A percentile compares a stretch with the other conserved stretches of the same genome.
These are phyloP conservation scores for Kappamyces sp. DNA, from an alignment of 192 early-diverging fungal genomes.

Conservation along the genomic window DNA sequence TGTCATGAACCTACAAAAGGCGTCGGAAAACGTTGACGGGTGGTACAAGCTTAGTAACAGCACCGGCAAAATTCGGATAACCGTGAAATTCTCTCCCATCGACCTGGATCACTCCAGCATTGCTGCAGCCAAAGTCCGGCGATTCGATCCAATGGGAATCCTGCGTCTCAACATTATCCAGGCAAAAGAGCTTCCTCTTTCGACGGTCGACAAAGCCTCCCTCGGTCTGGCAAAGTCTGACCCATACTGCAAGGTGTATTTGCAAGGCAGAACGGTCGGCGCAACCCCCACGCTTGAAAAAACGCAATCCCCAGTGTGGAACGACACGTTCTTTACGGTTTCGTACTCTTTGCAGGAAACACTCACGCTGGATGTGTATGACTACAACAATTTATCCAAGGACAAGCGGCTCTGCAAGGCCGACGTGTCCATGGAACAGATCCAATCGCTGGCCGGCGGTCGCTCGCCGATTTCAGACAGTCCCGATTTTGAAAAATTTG, in stretches of 20 bases:
- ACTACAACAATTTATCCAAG: constrained; percentile 81
- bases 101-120: constrained; percentile 57
- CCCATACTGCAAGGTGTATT: constrained; percentile 77
- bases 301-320: constrained; percentile 85
- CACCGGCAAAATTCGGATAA: constrained; percentile 52
- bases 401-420: constrained; percentile 79
- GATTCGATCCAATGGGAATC: constrained; percentile 65
- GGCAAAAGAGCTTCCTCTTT: constrained; percentile 58
- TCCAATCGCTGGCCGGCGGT: neutral
- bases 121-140: constrained; percentile 37
- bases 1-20: constrained; percentile 26
- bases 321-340: constrained; percentile 83
- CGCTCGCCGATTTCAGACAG: constrained; percentile 9
- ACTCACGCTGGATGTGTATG: constrained; percentile 74
- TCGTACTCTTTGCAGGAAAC: constrained; percentile 68
- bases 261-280: constrained; percentile 56
- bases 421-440: neutral
- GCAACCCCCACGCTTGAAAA: constrained; percentile 77
- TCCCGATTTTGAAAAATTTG: constrained; percentile 19
- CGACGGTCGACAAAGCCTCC: neutral
- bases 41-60: constrained; percentile 58
- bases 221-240: constrained; percentile 67
- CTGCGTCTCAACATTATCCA: constrained; percentile 68
- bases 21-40: constrained; percentile 43
- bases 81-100: constrained; percentile 77